Evolutionary conservation across 2,329 filamentous ascomycete species (phyloP).

Genomic region (Diaporthe citriasiana): DNA sequence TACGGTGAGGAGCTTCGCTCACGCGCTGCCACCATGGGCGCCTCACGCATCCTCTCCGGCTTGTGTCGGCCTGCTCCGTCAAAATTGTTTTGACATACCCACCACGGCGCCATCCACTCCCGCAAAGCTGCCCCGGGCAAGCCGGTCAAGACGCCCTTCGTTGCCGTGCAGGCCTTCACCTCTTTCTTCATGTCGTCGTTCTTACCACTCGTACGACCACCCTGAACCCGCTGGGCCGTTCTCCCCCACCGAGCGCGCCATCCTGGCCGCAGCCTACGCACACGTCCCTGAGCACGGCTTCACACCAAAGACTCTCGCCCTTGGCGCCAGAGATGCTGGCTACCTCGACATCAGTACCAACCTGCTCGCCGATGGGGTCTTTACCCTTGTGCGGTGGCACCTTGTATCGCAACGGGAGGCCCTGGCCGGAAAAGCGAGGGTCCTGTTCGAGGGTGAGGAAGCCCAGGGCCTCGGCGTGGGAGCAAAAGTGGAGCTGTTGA

Average conservation of each 20-base stretch:
- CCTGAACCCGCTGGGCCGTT: slow-evolving; percentile 72
- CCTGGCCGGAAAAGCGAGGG: slow-evolving; percentile 60
- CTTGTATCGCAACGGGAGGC: slow-evolving; percentile 75
- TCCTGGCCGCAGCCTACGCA: slow-evolving; percentile 83
- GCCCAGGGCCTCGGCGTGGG: slow-evolving; percentile 62
- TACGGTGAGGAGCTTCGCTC: not conserved
- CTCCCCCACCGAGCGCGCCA: slow-evolving; percentile 77
- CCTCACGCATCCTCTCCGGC: not conserved
- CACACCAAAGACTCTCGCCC: slow-evolving; percentile 77
- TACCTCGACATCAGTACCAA: slow-evolving; percentile 90
- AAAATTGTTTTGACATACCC: not conserved
- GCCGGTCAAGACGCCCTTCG: slow-evolving; percentile 26
- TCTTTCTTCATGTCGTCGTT: slow-evolving; percentile 45
- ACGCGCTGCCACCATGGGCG: not conserved
- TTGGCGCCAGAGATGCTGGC: slow-evolving; percentile 86
- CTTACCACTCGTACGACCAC: slow-evolving; percentile 83
- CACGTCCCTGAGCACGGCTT: slow-evolving; percentile 90
- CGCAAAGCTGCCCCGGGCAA: not conserved
- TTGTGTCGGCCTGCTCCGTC: not conserved
- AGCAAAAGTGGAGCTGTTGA: slow-evolving; percentile 77
- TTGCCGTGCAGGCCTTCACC: slow-evolving; percentile 32
- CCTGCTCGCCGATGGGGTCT: slow-evolving; percentile 83
- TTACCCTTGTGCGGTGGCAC: slow-evolving; percentile 86
- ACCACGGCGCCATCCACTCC: not conserved
- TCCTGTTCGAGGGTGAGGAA: slow-evolving; percentile 55